A percentile compares a stretch with the other conserved stretches of the same genome.
Evolutionary conservation across 163 green algal genomes (phyloP).

Genomic region (Scenedesmus sp.): DNA sequence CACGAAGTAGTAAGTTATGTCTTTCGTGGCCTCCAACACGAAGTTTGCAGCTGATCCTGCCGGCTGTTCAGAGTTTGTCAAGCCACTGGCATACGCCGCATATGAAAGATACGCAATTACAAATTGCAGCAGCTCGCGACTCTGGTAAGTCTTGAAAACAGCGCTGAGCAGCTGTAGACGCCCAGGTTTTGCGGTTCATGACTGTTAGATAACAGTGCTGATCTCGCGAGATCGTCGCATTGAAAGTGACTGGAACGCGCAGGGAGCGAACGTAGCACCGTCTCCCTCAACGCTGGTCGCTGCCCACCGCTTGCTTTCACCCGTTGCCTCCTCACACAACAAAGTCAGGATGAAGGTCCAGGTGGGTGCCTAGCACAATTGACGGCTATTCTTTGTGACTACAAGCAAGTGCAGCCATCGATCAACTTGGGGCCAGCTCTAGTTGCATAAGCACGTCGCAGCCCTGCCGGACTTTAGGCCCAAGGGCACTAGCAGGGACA

Average conservation of each 20-base stretch:
- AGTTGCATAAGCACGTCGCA: not conserved
- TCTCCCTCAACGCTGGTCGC: not conserved
- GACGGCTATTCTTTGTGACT: not conserved
- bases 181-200: not conserved
- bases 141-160: too few species aligned
- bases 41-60: too few species aligned
- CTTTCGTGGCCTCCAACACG: too few species aligned
- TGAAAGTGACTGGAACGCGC: not conserved
- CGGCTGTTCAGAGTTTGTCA: too few species aligned
- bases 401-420: not conserved
- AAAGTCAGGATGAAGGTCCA: slow-evolving; percentile 8
- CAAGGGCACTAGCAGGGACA: not conserved
- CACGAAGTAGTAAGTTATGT: too few species aligned
- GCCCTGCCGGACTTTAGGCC: not conserved
- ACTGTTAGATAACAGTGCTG: slow-evolving; percentile 14
- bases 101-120: too few species aligned
- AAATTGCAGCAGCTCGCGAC: too few species aligned
- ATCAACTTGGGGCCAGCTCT: not conserved
- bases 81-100: too few species aligned
- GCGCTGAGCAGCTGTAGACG: not conserved
- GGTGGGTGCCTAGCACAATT: not conserved
- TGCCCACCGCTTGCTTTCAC: slow-evolving; percentile 8
- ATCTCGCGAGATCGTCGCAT: not conserved
- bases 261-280: not conserved
- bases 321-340: slow-evolving; percentile 1